Conservation (phyloP, 2,329 filamentous ascomycete species). For the Hypoxylon sp. region DNA sequence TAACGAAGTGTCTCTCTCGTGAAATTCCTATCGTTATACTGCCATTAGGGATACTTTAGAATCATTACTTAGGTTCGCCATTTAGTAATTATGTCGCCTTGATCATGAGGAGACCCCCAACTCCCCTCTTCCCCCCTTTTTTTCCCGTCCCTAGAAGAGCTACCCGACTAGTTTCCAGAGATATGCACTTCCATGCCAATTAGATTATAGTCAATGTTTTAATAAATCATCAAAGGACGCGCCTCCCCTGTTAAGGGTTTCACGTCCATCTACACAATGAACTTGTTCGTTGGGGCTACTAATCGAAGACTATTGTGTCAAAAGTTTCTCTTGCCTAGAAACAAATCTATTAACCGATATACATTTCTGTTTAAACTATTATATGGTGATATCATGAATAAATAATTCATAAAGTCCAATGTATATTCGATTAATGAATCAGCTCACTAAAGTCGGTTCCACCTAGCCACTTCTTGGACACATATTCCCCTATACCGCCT, state of each 20-base stretch:
- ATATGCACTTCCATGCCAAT: background rate
- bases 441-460: background rate
- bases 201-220: background rate
- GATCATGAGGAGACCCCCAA: background rate
- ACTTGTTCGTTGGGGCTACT: background rate
- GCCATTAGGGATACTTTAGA: background rate
- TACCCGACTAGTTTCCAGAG: background rate
- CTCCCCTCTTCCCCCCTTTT: background rate
- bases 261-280: background rate
- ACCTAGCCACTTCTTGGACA: background rate
- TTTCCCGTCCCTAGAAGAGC: background rate
- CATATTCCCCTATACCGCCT: background rate
- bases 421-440: background rate
- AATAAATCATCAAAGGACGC: background rate
- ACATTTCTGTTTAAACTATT: background rate
- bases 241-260: background rate
- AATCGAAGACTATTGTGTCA: background rate
- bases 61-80: background rate
- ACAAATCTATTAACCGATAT: background rate
- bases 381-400: background rate
- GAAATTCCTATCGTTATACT: background rate
- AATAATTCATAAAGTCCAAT: background rate
- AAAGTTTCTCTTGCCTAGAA: background rate
- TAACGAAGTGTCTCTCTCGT: background rate
- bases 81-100: background rate